Evolutionary conservation across 2,329 filamentous ascomycete species (phyloP).

Genomic region (Colletotrichum tabaci): DNA sequence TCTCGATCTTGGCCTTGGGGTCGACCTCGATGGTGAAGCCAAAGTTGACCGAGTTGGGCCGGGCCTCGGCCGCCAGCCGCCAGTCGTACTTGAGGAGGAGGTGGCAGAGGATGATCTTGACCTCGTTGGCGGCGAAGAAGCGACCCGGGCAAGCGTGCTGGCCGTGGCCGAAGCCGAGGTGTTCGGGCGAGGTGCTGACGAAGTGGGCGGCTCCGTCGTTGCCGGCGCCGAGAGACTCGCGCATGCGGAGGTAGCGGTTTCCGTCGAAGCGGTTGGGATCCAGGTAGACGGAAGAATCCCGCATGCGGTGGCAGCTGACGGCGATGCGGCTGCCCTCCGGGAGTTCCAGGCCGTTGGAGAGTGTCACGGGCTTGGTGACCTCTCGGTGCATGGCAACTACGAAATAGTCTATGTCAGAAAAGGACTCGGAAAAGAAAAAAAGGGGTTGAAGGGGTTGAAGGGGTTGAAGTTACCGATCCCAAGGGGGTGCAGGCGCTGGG

Average conservation of each 20-base stretch:
- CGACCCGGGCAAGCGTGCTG: constrained; percentile 56
- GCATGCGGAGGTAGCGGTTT: constrained; percentile 37
- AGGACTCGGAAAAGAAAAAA: too few species aligned
- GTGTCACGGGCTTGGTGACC: constrained; percentile 31
- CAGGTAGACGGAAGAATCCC: constrained; percentile 22
- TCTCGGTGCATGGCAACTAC: constrained; percentile 37
- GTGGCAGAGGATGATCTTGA: constrained; percentile 53
- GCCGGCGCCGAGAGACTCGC: constrained; percentile 34
- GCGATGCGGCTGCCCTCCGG: constrained; percentile 37
- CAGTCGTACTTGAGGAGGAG: constrained; percentile 52
- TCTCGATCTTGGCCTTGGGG: constrained; percentile 36
- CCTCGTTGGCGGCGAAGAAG: constrained; percentile 55
- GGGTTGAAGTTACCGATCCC: constrained; percentile 5
- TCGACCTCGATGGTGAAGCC: constrained; percentile 37
- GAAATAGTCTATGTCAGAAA: not conserved
- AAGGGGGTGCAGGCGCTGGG: constrained; percentile 31
- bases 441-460: not conserved
- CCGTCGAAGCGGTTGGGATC: constrained; percentile 35
- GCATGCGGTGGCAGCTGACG: constrained; percentile 32
- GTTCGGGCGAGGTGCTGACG: constrained; percentile 49
- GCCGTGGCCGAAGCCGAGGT: constrained; percentile 54
- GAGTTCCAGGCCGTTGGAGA: constrained; percentile 37
- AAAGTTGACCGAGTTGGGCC: constrained; percentile 19
- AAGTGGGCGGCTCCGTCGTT: constrained; percentile 47
- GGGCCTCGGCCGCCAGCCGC: constrained; percentile 26